These are phyloP conservation scores for Tolypocladium tundrense DNA, from an alignment of 2,329 filamentous ascomycete species.

Conservation along the genomic window DNA sequence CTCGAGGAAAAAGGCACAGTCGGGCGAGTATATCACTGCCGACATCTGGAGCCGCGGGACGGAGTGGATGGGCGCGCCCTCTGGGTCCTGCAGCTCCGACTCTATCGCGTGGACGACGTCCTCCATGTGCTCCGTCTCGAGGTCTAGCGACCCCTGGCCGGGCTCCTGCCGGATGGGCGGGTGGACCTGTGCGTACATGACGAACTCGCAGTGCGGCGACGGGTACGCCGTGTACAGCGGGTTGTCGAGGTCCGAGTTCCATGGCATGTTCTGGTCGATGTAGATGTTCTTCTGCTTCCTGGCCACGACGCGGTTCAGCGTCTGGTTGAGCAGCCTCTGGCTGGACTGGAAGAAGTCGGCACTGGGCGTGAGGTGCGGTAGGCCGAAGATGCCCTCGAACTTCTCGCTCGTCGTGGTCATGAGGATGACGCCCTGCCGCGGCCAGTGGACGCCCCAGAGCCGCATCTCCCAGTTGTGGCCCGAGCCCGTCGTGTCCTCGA, in stretches of 20 bases:
- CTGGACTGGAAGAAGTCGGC: slow-evolving; percentile 46
- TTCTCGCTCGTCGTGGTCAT: slow-evolving; percentile 89
- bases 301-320: slow-evolving; percentile 57
- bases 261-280: slow-evolving; percentile 56
- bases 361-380: slow-evolving; percentile 69
- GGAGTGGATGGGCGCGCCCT: slow-evolving; percentile 45
- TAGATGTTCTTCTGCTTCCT: slow-evolving; percentile 47
- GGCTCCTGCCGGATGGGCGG: slow-evolving; percentile 33
- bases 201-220: slow-evolving; percentile 73
- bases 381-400: slow-evolving; percentile 79
- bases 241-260: slow-evolving; percentile 60
- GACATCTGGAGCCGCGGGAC: slow-evolving; percentile 52
- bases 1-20: slow-evolving; percentile 57
- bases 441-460: slow-evolving; percentile 79
- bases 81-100: slow-evolving; percentile 50
- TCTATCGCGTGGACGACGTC: slow-evolving; percentile 45
- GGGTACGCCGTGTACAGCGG: slow-evolving; percentile 47
- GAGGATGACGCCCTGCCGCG: slow-evolving; percentile 66
- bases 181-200: slow-evolving; percentile 75
- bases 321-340: slow-evolving; percentile 60
- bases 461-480: slow-evolving; percentile 71
- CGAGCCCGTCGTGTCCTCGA: slow-evolving; percentile 57
- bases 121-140: slow-evolving; percentile 20
- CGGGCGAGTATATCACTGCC: slow-evolving; percentile 55
- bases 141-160: slow-evolving; percentile 18